phyloP scores from a whole-genome alignment of 441 rosid species.

The Pelargonium australe region DNA sequence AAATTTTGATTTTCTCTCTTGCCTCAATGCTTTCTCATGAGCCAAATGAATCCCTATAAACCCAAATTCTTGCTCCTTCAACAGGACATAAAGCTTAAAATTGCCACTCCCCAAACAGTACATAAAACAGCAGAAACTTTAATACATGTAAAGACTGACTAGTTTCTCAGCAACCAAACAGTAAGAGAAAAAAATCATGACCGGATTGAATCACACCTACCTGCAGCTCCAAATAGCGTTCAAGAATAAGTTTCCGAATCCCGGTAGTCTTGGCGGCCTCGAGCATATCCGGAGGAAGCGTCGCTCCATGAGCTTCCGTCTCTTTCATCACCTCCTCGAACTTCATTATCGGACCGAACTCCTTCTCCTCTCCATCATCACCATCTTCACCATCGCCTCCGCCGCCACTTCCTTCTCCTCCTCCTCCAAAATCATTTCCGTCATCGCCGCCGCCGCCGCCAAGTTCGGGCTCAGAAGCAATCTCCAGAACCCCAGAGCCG shows the following conservation, averaged over 20 bases:
- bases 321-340: conserved; percentile 74
- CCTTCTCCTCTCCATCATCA: conserved; percentile 52
- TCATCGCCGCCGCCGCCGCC: conserved; percentile 27
- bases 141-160: neutral
- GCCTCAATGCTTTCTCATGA: neutral
- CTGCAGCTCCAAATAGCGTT: conserved; percentile 83
- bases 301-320: conserved; percentile 57
- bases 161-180: conserved; percentile 5
- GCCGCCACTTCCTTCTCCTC: conserved; percentile 18
- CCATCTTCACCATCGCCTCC: conserved; percentile 28
- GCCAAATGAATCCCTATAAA: neutral
- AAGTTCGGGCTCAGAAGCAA: conserved; percentile 20
- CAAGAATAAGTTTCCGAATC: conserved; percentile 63
- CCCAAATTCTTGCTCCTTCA: neutral
- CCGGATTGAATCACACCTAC: conserved; percentile 22
- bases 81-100: neutral
- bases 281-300: conserved; percentile 74
- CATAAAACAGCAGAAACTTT: neutral
- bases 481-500: conserved; percentile 21
- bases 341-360: conserved; percentile 79
- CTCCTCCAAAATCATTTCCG: neutral
- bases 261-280: conserved; percentile 77
- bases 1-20: neutral
- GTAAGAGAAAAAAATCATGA: neutral
- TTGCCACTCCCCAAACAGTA: neutral